Base-by-base conservation (phyloP, 169 alveolate species). In the Pseudocohnilembus persalinus region DNA sequence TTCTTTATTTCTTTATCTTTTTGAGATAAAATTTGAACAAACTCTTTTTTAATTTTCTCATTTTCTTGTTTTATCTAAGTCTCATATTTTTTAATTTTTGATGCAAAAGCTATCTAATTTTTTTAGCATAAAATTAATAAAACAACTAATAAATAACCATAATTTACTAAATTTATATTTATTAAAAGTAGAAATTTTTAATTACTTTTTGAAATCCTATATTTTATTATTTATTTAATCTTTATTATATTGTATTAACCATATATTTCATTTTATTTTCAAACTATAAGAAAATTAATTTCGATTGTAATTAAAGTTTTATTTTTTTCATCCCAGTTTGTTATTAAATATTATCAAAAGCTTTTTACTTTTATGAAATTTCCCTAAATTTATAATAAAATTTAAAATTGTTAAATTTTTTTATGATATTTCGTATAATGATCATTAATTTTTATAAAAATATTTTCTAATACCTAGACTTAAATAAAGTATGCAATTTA, bases 41-140 rank as follows among this genome's bases (percentile, higher is more conserved):
- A 77, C 25, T 77, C 82, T 33, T 77, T 77, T 77, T 77, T 77
- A 68, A 77, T 33, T 34, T 77, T 77, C 33, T 77, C 82, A 77
- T 77, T 63, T 30, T 77, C 82, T 26, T 33, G 33, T 33, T 77
- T 77, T 1, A 77, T 77, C 33, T 77, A 31, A 20, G 28, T 28
- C n/a, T 77, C 82, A 27, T 77, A 33, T 25, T 33, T 33, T 29
- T 77, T 77, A 1, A 77, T 4, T 29, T 77, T 77, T 0, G 34
- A 33, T 31, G 63, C 72, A 77, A 77, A 77, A 11, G 33, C 33
- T 31, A 77, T 77, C 34, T 77, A 33, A 1, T 32, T 77, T n/a
- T n/a, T n/a, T n/a, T n/a, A n/a, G n/a, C n/a, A n/a, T n/a, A n/a
- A 30, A 77, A 32, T 25, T 63, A 32, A 29, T 77, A 77, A n/a